Percentiles rank a stretch among this genome's conserved stretches.
These are phyloP conservation scores for Saccharomycopsis oosterbeekiorum DNA, from an alignment of 805 yeast genomes.

Conservation along the genomic window DNA sequence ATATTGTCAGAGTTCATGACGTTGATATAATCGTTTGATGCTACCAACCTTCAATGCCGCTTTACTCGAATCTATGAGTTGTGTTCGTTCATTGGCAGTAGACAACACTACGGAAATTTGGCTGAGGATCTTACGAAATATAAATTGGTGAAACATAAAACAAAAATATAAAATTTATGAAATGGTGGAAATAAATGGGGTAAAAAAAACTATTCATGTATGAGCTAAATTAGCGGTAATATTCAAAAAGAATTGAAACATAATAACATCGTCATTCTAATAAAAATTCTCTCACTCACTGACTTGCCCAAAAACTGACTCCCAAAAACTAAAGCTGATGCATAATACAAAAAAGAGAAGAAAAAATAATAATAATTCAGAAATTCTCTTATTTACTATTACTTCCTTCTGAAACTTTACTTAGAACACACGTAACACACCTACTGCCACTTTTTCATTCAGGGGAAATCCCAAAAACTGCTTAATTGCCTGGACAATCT, in stretches of 20 bases:
- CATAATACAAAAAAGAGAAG: not conserved
- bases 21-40: constrained; percentile 28
- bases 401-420: not conserved
- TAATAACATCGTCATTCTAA: not conserved
- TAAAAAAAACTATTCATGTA: not conserved
- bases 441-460: constrained; percentile 2
- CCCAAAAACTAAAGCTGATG: constrained; percentile 23
- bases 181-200: not conserved
- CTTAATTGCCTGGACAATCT: constrained; percentile 43
- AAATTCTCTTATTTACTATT: not conserved
- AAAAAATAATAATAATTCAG: not conserved
- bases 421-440: constrained; percentile 3
- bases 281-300: constrained; percentile 1
- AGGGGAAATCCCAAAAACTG: not conserved
- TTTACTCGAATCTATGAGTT: too few species aligned
- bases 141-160: not conserved
- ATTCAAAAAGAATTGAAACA: not conserved
- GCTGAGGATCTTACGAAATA: not conserved
- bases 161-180: not conserved
- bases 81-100: not conserved
- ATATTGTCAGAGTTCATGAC: constrained; percentile 85
- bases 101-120: not conserved
- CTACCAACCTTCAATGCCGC: too few species aligned
- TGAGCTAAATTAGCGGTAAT: constrained; percentile 1
- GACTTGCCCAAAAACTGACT: not conserved